Evolutionary conservation across 257 asterid genomes (phyloP), one percentile per base, ranked within the genome.

Genomic region (Gentiana macrophylla): DNA sequence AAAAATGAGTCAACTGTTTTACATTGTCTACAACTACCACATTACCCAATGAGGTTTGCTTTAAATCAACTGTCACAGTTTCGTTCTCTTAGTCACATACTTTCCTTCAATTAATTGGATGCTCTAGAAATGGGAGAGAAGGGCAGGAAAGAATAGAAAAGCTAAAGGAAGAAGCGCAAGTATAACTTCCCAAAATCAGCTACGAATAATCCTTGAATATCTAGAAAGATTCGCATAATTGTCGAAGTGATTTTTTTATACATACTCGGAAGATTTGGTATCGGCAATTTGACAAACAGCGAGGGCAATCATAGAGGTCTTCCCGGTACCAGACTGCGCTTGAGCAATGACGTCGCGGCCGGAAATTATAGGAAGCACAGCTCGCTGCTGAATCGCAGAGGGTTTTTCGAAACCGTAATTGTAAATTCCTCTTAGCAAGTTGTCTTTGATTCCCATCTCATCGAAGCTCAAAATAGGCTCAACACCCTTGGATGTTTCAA

Each of bases 361-460:
- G 48, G 10, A 43, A 43, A 43, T 43, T 4, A 43, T 43, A 43
- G 48, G 48, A 10, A 43, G 48, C 48, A 43, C 10, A 43, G 48
- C 48, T 43, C 48, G 48, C 10, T 43, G 48, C 10, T 43, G 48
- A 43, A 43, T 43, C 6, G 48, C 48, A 43, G 48, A 43, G 6
- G 48, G 48, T 10, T 43, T 43, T 10, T 43, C 48, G 48, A 43
- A 43, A 10, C 48, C 48, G 10, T 43, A 43, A 10, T 43, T 43
- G 48, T 43, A 43, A 43, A 43, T 43, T 43, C 10, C 48, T 43
- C 10, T 43, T 58, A 89, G 77, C 36, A 89, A 74, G 47, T 79
- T 84, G 52, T 89, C 94, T 62, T 89, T 83, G 35, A 89, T 81
- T 1, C 94, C 94, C 97, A 89, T 86, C 69, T 83, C 95, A 58